phyloP scores from a whole-genome alignment of 2,329 filamentous ascomycete species.

The Cadophora malorum region DNA sequence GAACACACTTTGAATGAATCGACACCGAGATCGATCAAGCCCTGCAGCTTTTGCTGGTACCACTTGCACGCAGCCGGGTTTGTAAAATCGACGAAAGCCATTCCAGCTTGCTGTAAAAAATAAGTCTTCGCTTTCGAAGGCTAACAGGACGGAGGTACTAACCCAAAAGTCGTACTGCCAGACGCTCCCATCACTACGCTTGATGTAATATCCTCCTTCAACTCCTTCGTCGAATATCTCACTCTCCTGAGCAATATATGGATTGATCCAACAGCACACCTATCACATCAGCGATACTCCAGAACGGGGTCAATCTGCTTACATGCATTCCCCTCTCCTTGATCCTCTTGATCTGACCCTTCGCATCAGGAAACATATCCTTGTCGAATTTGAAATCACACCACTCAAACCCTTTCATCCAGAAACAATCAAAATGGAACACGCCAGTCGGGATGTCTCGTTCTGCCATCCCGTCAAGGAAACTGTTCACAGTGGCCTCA shows the following conservation, averaged over 20 bases:
- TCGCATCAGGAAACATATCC: slow-evolving; percentile 18
- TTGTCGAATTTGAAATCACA: slow-evolving; percentile 18
- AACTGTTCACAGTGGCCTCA: slow-evolving; percentile 62
- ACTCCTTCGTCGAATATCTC: background rate
- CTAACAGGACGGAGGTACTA: background rate
- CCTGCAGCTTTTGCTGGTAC: background rate
- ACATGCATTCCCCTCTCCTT: slow-evolving; percentile 5
- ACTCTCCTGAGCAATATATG: background rate
- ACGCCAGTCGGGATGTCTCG: slow-evolving; percentile 12
- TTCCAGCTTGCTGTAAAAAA: background rate
- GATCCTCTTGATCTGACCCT: slow-evolving; percentile 9
- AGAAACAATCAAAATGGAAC: slow-evolving; percentile 23
- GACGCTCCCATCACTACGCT: background rate
- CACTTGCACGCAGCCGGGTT: background rate
- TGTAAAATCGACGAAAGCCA: background rate
- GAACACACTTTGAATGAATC: background rate
- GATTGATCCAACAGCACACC: slow-evolving; percentile 1
- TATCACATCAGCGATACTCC: background rate
- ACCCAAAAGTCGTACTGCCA: background rate
- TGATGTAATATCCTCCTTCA: background rate
- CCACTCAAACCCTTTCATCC: slow-evolving; percentile 17
- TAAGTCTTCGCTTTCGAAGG: background rate
- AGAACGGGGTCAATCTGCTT: background rate
- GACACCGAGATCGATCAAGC: background rate
- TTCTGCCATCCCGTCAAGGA: slow-evolving; percentile 62